phyloP scores from a whole-genome alignment of 1,139 yeast species.

The Debaryomyces robertsiae region DNA sequence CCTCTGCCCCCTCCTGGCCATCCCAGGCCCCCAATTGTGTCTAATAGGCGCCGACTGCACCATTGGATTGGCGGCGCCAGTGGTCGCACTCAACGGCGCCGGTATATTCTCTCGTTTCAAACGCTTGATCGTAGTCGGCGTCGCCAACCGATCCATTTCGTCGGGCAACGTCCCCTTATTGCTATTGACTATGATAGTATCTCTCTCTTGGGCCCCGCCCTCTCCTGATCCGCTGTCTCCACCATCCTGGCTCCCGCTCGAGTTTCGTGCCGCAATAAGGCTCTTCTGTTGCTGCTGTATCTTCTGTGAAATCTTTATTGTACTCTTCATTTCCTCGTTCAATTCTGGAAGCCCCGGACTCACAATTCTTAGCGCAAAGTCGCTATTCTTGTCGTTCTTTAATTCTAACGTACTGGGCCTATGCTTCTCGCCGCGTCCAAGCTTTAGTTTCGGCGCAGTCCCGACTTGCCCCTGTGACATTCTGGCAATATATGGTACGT shows the following conservation, averaged over 20 bases:
- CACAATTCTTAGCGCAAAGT: constrained; percentile 42
- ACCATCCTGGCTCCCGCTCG: constrained; percentile 11
- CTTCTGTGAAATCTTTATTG: constrained; percentile 46
- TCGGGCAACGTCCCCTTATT: constrained; percentile 11
- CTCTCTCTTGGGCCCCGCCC: neutral
- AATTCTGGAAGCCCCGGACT: constrained; percentile 53
- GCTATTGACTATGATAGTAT: constrained; percentile 7
- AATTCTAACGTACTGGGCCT: constrained; percentile 30
- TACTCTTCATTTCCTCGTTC: constrained; percentile 49
- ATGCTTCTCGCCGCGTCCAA: constrained; percentile 20
- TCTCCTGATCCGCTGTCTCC: constrained; percentile 8
- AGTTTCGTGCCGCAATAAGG: constrained; percentile 45
- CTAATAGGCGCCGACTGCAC: constrained; percentile 51
- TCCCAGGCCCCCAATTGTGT: constrained; percentile 10
- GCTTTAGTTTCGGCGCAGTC: constrained; percentile 16
- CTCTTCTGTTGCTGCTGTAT: constrained; percentile 52
- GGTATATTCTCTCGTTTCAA: constrained; percentile 50
- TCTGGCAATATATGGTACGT: neutral
- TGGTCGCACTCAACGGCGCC: constrained; percentile 35
- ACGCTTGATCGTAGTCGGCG: constrained; percentile 26
- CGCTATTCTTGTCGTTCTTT: constrained; percentile 12
- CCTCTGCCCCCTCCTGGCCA: constrained; percentile 5
- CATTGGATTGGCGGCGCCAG: constrained; percentile 29
- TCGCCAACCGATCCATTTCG: constrained; percentile 25
- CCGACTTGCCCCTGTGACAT: constrained; percentile 25